Evolutionary conservation across 805 yeast genomes (phyloP), one percentile per base, ranked within the genome.

Genomic region (Metschnikowia similis): DNA sequence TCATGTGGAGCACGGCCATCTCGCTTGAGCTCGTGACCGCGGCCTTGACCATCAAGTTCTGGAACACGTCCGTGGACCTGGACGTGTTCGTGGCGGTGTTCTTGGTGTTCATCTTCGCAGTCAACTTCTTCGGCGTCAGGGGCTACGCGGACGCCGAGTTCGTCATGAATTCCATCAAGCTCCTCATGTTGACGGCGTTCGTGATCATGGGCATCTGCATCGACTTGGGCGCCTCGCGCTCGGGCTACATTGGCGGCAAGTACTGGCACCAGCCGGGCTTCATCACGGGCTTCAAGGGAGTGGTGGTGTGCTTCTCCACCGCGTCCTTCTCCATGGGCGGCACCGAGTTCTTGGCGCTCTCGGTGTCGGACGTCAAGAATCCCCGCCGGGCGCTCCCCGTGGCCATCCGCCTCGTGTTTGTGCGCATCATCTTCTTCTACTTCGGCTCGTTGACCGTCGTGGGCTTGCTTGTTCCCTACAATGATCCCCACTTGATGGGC

Each of bases 21-120:
- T 51, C 58, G 39, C 41, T 58, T 16, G 61, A 58, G 45, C 47
- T 58, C 36, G 61, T 58, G 28, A 58, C 61, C 6, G 61, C 61
- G 4, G 54, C 60, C 3, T 74, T 81, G 71, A 82, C 87, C 28
- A 74, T 83, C 50, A 68, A 76, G 53, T 83, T 70, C 64, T 83
- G 89, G 89, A 67, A 73, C 4, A 53, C 64, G 14, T 41, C 44
- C 3, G 71, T 82, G 43, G 74, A 81, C 57, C 70, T 85, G 3
- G 84, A 81, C 57, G 79, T 75, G 7, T 83, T 78, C 63, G 84
- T 83, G 17, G 69, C 75, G 1, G 76, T 82, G 3, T 80, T 83
- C 56, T 75, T 70, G 48, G 60, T 69, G 14, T 64, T 81, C 13
- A 70, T 82, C 31, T 56, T 77, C 8, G 52, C 67, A 32, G 71